Base-by-base conservation (phyloP, 805 yeast genomes). In the Kazachstania africana region DNA sequence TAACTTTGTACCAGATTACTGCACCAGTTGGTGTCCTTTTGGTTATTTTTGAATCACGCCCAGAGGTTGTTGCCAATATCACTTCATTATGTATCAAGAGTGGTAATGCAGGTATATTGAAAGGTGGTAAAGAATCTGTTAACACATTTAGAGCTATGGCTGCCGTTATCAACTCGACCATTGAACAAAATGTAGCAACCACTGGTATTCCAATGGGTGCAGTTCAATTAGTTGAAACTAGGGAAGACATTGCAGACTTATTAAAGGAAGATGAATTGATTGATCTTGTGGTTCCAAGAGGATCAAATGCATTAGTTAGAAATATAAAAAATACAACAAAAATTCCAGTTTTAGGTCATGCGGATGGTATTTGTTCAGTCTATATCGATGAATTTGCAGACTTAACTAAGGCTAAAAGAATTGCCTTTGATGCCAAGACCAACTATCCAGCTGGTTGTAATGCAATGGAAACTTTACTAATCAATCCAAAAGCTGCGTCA, bases 401-500 rank as follows among this genome's bases (percentile, higher is more conserved):
- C 47, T 39, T 81, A 9, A 70, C 56, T 10, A 85, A 82, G 72
- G 94, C 96, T 0, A 64, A 69, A 21, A 71, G 72, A 35, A 72
- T 91, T 19, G 65, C 75, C 4, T 70, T 83, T 17, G 99, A 91
- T 57, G 70, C 95, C 4, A 91, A 91, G 59, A 84, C 95, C 0
- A 87, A 85, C 56, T 91, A 91, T 53, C 96, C 97, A 29, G 98
- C 98, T 9, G 99, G 95, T n/a, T 91, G 99, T 58, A 91, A 91
- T 54, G 96, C 98, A 6, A 88, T 73, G 34, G 99, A 91, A 57
- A 83, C 91, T 21, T 57, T 91, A 19, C 66, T 91, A 35, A 58
- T 93, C 28, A 62, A 50, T 32, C 59, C 37, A 44, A 47, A 42
- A 24, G 45, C 66, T 12, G 36, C 59, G 12, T 31, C 46, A 8